Conservation (phyloP, 495 filamentous ascomycete species). For the Neurospora tetraspora region DNA sequence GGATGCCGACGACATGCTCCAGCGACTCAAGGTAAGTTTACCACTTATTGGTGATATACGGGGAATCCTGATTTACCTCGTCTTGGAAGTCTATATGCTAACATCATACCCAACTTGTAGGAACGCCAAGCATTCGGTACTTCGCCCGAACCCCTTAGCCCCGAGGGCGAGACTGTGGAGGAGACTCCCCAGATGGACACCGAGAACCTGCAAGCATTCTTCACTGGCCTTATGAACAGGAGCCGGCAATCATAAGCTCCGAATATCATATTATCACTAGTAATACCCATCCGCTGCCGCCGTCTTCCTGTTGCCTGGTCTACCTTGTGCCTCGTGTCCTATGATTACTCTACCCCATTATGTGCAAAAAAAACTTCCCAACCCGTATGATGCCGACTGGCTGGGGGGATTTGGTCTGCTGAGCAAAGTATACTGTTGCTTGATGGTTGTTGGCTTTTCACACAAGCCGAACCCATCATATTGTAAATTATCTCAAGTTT, state of each 20-base stretch:
- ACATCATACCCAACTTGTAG: slow-evolving; percentile 10
- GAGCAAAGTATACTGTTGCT: not conserved
- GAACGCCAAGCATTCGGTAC: slow-evolving; percentile 37
- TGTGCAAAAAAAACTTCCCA: not conserved
- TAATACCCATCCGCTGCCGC: not conserved
- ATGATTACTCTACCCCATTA: not conserved
- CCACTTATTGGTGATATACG: not conserved
- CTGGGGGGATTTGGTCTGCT: not conserved
- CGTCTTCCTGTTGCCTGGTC: not conserved
- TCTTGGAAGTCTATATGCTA: not conserved
- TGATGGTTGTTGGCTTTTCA: not conserved
- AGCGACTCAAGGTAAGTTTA: slow-evolving; percentile 64
- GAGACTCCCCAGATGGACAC: slow-evolving; percentile 32
- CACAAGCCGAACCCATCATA: not conserved
- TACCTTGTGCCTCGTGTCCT: not conserved
- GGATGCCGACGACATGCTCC: slow-evolving; percentile 90
- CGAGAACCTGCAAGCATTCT: slow-evolving; percentile 40
- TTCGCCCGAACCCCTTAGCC: slow-evolving; percentile 23
- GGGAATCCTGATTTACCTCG: not conserved
- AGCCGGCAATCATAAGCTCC: not conserved
- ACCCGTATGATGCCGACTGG: not conserved
- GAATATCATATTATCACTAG: not conserved
- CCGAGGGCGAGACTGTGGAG: slow-evolving; percentile 24
- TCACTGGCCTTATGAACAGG: slow-evolving; percentile 37
- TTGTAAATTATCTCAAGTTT: not conserved